Evolutionary conservation across 2,329 filamentous ascomycete genomes (phyloP).

Genomic region (Daldinia eschscholtzii): DNA sequence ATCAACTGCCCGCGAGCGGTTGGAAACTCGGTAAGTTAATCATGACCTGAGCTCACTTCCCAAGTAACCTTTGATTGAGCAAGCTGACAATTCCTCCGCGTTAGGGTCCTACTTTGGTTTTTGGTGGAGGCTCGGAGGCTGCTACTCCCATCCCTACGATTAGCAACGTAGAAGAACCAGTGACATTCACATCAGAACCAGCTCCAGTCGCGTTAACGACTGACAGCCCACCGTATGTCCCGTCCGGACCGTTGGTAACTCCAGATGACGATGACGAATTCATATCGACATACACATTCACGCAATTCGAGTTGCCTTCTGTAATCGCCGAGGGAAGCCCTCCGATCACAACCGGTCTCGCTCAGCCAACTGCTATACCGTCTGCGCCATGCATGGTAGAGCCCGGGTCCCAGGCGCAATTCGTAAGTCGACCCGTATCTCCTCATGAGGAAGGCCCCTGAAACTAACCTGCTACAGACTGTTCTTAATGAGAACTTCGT

Average conservation of each 20-base stretch:
- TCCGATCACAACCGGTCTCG: conserved; percentile 17
- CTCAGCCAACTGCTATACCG: conserved; percentile 22
- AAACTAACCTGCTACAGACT: conserved; percentile 17
- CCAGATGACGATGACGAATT: conserved; percentile 27
- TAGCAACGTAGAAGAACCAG: conserved; percentile 5
- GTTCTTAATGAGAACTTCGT: conserved; percentile 24
- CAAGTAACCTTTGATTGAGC: background rate
- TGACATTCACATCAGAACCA: conserved; percentile 7
- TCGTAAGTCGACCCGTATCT: conserved; percentile 15
- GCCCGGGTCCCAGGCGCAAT: conserved; percentile 20
- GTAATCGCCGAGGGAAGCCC: conserved; percentile 18
- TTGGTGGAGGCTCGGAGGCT: background rate
- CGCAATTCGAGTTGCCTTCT: conserved; percentile 18
- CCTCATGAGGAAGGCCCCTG: background rate
- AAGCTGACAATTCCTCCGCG: background rate
- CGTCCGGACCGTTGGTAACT: conserved; percentile 16
- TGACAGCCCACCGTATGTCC: conserved; percentile 17
- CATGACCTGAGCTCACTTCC: background rate
- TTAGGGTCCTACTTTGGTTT: background rate
- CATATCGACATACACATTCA: conserved; percentile 25
- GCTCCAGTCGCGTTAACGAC: conserved; percentile 8
- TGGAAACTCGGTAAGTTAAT: conserved; percentile 6
- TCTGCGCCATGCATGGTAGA: conserved; percentile 25
- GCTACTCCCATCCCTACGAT: background rate
- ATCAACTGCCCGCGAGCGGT: conserved; percentile 17